Conservation (phyloP, 768 basidiomycete genomes). For the Tylopilus rubrobrunneus region DNA sequence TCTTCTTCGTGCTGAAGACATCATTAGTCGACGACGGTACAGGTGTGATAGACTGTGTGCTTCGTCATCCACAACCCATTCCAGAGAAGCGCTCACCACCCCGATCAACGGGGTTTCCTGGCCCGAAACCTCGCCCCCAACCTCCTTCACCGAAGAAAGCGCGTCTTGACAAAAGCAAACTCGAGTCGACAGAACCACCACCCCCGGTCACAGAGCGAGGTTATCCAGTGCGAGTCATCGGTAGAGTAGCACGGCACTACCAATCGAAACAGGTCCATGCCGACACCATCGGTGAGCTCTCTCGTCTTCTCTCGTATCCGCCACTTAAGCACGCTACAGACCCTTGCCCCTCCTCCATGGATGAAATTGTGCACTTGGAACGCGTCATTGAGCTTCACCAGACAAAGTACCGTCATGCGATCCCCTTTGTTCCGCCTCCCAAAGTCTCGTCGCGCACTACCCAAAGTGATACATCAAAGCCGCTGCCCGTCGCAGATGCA, state of each 20-base stretch:
- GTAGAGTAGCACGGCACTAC: conserved; percentile 40
- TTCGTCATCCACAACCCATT: conserved; percentile 36
- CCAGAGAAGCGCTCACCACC: conserved; percentile 5
- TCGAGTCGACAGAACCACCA: conserved; percentile 19
- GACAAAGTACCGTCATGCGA: conserved; percentile 42
- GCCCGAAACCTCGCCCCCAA: neutral
- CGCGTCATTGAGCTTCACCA: conserved; percentile 50
- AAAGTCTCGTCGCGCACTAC: conserved; percentile 9
- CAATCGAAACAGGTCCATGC: conserved; percentile 45
- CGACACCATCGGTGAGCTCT: conserved; percentile 47
- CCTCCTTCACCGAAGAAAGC: conserved; percentile 17
- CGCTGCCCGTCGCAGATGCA: neutral
- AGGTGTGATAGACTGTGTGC: conserved; percentile 63
- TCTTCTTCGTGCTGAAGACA: neutral
- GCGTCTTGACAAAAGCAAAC: conserved; percentile 5
- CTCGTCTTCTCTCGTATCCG: neutral
- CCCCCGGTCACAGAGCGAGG: conserved; percentile 45
- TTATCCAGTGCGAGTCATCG: conserved; percentile 42
- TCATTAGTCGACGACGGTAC: conserved; percentile 74
- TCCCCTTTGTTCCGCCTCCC: conserved; percentile 44
- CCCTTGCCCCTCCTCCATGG: conserved; percentile 46
- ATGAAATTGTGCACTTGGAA: conserved; percentile 58
- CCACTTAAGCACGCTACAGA: conserved; percentile 28
- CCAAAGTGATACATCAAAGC: neutral
- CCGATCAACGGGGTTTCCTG: conserved; percentile 3